These are phyloP conservation scores for Didymella pinodella DNA, from an alignment of 2,329 filamentous ascomycete genomes.

Conservation along the genomic window DNA sequence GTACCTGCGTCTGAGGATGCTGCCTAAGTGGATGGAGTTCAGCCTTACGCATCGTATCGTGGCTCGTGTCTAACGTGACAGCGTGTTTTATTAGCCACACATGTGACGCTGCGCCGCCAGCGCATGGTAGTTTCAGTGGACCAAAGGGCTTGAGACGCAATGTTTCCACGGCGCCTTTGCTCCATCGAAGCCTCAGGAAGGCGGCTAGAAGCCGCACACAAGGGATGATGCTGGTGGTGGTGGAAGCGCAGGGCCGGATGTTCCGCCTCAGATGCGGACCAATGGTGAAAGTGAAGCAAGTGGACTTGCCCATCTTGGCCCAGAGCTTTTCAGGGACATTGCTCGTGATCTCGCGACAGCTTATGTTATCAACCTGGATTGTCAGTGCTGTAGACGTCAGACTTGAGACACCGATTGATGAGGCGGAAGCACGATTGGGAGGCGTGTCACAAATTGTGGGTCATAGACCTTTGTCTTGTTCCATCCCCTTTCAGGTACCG, in stretches of 20 bases:
- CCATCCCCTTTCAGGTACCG: constrained; percentile 43
- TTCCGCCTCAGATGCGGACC: constrained; percentile 24
- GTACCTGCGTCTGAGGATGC: constrained; percentile 40
- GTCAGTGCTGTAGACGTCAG: constrained; percentile 31
- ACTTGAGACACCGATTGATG: constrained; percentile 44
- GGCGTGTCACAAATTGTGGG: constrained; percentile 32
- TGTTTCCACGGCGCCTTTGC: constrained; percentile 27
- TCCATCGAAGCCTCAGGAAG: constrained; percentile 31
- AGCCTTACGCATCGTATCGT: constrained; percentile 28
- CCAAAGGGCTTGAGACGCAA: constrained; percentile 32
- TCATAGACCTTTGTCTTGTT: constrained; percentile 32
- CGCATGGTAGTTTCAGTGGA: constrained; percentile 35
- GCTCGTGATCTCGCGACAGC: constrained; percentile 27
- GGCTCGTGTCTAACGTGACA: constrained; percentile 32
- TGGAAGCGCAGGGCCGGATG: constrained; percentile 25
- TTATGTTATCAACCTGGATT: constrained; percentile 37
- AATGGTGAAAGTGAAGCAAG: constrained; percentile 39
- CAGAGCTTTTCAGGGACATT: constrained; percentile 23
- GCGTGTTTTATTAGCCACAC: constrained; percentile 30
- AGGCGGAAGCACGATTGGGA: constrained; percentile 43
- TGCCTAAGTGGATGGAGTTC: constrained; percentile 23
- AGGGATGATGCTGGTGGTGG: constrained; percentile 34
- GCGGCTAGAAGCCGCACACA: constrained; percentile 31
- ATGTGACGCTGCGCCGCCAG: constrained; percentile 31
- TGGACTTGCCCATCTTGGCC: constrained; percentile 23